A percentile compares a stretch with the other conserved stretches of the same genome.
phyloP scores from a whole-genome alignment of 2,329 filamentous ascomycete species.

The Akanthomyces muscarius region DNA sequence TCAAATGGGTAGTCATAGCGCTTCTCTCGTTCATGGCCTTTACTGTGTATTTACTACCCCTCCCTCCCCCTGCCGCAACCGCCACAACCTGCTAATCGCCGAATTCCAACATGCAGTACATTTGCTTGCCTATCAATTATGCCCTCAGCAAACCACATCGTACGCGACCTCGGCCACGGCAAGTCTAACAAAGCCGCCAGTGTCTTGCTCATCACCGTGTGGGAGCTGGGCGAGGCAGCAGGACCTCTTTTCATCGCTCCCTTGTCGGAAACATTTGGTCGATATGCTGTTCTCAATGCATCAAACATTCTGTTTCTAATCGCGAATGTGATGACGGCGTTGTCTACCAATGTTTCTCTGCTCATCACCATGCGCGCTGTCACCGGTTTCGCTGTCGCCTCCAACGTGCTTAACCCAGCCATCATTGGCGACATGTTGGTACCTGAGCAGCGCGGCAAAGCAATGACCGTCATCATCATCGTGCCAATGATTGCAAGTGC shows the following conservation, averaged over 20 bases:
- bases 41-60: not conserved
- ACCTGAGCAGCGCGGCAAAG: conserved; percentile 51
- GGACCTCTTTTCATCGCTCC: conserved; percentile 59
- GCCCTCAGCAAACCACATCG: conserved; percentile 49
- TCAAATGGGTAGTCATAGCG: conserved; percentile 1
- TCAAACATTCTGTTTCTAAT: conserved; percentile 49
- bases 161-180: conserved; percentile 41
- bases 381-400: conserved; percentile 59
- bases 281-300: conserved; percentile 50
- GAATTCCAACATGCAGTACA: conserved; percentile 35
- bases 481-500: conserved; percentile 57
- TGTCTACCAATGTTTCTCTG: conserved; percentile 40
- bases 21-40: not conserved
- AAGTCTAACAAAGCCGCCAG: conserved; percentile 41
- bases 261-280: conserved; percentile 56
- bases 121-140: conserved; percentile 55
- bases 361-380: conserved; percentile 53
- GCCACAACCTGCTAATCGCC: not conserved
- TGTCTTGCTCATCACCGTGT: conserved; percentile 64
- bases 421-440: conserved; percentile 62
- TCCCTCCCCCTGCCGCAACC: too few species aligned
- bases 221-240: conserved; percentile 63
- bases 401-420: conserved; percentile 59
- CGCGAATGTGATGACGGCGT: conserved; percentile 44
- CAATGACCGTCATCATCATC: conserved; percentile 54